Percentiles rank a stretch among this genome's conserved stretches.
These are phyloP conservation scores for Fusarium stilboides DNA, from an alignment of 2,329 filamentous ascomycete genomes.

Conservation along the genomic window DNA sequence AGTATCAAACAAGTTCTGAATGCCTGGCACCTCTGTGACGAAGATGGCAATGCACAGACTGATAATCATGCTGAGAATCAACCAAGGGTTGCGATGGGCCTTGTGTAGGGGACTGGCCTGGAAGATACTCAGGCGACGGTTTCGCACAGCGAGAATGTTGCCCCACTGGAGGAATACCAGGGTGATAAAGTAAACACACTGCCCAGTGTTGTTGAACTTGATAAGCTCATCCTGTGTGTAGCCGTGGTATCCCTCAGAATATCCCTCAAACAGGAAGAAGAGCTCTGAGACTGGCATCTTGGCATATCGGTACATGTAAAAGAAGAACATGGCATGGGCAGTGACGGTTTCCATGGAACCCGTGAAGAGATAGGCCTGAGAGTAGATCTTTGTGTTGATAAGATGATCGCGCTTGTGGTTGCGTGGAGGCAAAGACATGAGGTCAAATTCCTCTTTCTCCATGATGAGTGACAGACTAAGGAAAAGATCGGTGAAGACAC, in stretches of 20 bases:
- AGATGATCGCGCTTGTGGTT: constrained; percentile 66
- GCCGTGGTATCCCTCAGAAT: constrained; percentile 64
- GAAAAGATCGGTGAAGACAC: constrained; percentile 70
- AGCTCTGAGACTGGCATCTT: constrained; percentile 64
- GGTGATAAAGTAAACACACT: constrained; percentile 69
- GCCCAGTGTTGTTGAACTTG: constrained; percentile 65
- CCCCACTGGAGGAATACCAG: constrained; percentile 69
- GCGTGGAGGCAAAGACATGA: constrained; percentile 65
- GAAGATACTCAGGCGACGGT: constrained; percentile 66
- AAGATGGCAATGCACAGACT: constrained; percentile 67
- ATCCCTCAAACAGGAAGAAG: constrained; percentile 66
- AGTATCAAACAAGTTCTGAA: constrained; percentile 65
- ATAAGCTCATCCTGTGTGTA: constrained; percentile 62
- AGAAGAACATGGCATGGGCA: constrained; percentile 68
- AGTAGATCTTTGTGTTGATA: constrained; percentile 67
- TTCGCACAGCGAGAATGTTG: constrained; percentile 67
- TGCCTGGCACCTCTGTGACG: constrained; percentile 66
- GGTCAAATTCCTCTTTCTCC: constrained; percentile 70
- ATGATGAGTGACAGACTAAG: constrained; percentile 66
- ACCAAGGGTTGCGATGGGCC: constrained; percentile 65
- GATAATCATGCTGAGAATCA: constrained; percentile 62
- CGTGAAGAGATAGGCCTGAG: constrained; percentile 67
- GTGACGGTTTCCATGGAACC: constrained; percentile 66
- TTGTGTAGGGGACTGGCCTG: constrained; percentile 65
- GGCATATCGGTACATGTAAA: constrained; percentile 65